Conservation (phyloP, 768 basidiomycete species). For the Lactifluus piperatus region DNA sequence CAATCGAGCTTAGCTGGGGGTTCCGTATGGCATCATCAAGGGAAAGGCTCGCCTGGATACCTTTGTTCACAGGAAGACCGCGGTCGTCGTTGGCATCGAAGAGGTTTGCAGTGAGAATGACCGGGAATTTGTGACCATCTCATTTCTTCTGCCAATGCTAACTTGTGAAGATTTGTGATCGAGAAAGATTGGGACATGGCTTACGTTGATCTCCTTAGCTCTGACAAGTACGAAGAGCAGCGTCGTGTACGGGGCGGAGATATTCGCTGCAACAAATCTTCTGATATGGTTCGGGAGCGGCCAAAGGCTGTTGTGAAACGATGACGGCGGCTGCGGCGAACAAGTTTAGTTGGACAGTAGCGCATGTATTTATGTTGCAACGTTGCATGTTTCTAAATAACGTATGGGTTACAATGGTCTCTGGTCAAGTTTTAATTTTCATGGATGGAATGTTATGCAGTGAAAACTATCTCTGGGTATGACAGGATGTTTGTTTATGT, state of each 20-base stretch:
- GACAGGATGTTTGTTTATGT: too few species aligned
- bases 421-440: neutral
- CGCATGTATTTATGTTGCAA: neutral
- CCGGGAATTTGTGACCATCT: constrained; percentile 87
- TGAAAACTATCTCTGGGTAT: too few species aligned
- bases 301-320: constrained; percentile 78
- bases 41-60: constrained; percentile 97
- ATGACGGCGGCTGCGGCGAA: constrained; percentile 44
- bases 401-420: neutral
- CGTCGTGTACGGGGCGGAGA: constrained; percentile 95
- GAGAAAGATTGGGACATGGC: neutral
- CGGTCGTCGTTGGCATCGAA: constrained; percentile 82
- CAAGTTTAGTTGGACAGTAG: constrained; percentile 42
- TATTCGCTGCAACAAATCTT: constrained; percentile 88
- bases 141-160: constrained; percentile 90
- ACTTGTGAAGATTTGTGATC: constrained; percentile 57
- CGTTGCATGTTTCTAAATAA: neutral
- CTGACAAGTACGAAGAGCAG: constrained; percentile 89
- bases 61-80: constrained; percentile 98
- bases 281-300: constrained; percentile 87
- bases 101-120: constrained; percentile 94
- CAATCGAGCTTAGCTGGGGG: constrained; percentile 99
- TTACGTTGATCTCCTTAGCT: constrained; percentile 29
- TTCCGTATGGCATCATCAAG: constrained; percentile 97
- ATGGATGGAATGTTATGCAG: too few species aligned